A percentile compares a stretch with the other conserved stretches of the same genome.
Conservation (phyloP, 805 yeast species). For the Myxozyma geophila region DNA sequence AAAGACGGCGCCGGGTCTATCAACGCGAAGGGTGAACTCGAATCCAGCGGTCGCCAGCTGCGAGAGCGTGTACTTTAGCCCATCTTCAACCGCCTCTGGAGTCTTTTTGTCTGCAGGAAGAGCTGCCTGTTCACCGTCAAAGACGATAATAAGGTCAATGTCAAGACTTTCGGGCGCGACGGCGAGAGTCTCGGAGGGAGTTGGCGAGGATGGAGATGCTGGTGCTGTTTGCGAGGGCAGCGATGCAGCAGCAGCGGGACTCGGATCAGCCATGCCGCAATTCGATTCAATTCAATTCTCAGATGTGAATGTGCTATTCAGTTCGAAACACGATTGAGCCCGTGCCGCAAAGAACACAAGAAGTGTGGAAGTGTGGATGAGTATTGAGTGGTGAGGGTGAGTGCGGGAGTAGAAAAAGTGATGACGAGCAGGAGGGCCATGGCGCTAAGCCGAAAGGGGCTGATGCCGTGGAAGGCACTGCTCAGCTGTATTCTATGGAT, state of each 20-base stretch:
- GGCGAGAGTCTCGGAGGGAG: constrained; percentile 2
- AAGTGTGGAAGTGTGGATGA: too few species aligned
- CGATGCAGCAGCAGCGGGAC: constrained; percentile 5
- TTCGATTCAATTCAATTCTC: not conserved
- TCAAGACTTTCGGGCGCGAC: constrained; percentile 24
- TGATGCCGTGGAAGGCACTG: too few species aligned
- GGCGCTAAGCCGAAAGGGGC: too few species aligned
- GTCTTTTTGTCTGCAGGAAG: constrained; percentile 15
- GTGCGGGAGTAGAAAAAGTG: too few species aligned
- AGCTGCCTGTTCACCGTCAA: constrained; percentile 13
- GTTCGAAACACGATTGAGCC: too few species aligned
- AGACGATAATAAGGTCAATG: constrained; percentile 26
- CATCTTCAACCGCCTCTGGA: constrained; percentile 8
- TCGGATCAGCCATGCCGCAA: not conserved
- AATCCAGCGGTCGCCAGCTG: constrained; percentile 25
- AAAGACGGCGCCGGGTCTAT: constrained; percentile 28
- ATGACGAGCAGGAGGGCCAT: too few species aligned
- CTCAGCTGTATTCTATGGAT: too few species aligned
- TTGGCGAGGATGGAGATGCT: not conserved
- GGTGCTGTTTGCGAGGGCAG: not conserved
- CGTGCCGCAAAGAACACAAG: too few species aligned
- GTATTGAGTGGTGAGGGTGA: too few species aligned
- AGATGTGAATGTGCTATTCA: not conserved
- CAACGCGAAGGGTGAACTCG: constrained; percentile 16
- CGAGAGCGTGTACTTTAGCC: constrained; percentile 6